Evolutionary conservation across 495 filamentous ascomycete genomes (phyloP), one percentile per base, ranked within the genome.

Genomic region (Venustampulla echinocandica): DNA sequence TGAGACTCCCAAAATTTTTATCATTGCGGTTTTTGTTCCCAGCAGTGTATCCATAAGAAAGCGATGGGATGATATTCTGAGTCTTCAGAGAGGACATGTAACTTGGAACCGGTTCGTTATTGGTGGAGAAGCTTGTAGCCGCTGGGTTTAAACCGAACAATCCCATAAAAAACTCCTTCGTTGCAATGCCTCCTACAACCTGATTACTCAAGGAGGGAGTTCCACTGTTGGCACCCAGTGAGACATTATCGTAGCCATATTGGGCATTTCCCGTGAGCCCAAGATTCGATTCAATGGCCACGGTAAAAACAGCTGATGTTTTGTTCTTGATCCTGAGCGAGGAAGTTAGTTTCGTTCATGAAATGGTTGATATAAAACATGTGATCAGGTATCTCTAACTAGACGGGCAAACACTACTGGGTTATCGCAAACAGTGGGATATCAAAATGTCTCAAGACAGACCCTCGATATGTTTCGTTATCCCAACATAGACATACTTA

Each of bases 11-110:
- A 21, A 70, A 63, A 6, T 73, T 69, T 44, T 67, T 61, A 24
- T 68, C 65, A 11, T 69, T 55, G 14, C 63, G 66, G 51, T 79
- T 77, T 42, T 62, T 62, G 18, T 65, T 67, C 7, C 74, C 76
- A 9, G 74, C 75, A 9, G 76, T 78, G 55, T 76, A 79, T 23
- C 67, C 73, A 59, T 63, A 77, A n/a, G 69, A 69, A 10, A 73
- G 33, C 53, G 70, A 75, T 11, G 71, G 71, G 17, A 77, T 75
- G 15, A 61, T 35, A n/a, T 60, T 62, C 15, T 71, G 56, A 39
- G 69, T 55, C 49, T 66, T 72, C 9, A 78, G 53, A 0, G 59
- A 62, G 3, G 63, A 67, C 36, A 80, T 55, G 43, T 73, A 74
- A 46, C 73, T 75, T 15, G 67, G 55, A 19, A 61, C 52, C 9